These are phyloP conservation scores for Gomphus bonarii DNA, from an alignment of 1,284 basidiomycete genomes.

Conservation along the genomic window DNA sequence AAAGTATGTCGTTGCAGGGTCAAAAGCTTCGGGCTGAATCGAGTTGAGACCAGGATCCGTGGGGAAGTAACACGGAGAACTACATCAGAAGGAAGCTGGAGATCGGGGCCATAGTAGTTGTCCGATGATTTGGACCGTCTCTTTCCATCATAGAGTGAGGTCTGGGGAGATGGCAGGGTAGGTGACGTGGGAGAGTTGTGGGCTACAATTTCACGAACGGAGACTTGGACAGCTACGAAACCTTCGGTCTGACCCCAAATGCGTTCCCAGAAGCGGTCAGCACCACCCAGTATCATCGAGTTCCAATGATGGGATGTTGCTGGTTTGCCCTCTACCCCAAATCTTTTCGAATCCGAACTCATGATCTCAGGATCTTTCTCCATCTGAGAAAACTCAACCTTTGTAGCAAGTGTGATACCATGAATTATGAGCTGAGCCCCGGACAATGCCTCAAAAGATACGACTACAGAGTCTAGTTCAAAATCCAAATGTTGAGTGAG, in stretches of 20 bases:
- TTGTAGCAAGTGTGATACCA: constrained; percentile 41
- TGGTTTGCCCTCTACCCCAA: constrained; percentile 15
- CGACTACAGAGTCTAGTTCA: constrained; percentile 43
- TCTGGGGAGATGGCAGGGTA: background rate
- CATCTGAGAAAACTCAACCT: constrained; percentile 42
- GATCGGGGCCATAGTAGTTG: background rate
- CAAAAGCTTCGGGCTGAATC: constrained; percentile 48
- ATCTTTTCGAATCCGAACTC: background rate
- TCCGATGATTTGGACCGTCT: background rate
- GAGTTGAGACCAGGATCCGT: constrained; percentile 35
- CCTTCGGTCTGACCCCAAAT: constrained; percentile 56
- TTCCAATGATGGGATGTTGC: constrained; percentile 36
- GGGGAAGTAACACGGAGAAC: constrained; percentile 37
- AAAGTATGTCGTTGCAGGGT: constrained; percentile 45
- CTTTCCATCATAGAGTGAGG: background rate
- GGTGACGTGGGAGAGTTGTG: constrained; percentile 18
- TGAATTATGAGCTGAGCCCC: constrained; percentile 39
- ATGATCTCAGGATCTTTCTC: constrained; percentile 13
- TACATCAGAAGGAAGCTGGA: constrained; percentile 14
- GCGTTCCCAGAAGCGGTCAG: constrained; percentile 52
- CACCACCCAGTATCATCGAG: constrained; percentile 44
- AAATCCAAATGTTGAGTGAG: constrained; percentile 57
- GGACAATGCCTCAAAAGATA: constrained; percentile 40
- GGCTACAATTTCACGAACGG: constrained; percentile 38
- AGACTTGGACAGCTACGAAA: constrained; percentile 39